Evolutionary conservation across 129 eudicot genomes (phyloP).

Genomic region (Gnaphalium uliginosum): DNA sequence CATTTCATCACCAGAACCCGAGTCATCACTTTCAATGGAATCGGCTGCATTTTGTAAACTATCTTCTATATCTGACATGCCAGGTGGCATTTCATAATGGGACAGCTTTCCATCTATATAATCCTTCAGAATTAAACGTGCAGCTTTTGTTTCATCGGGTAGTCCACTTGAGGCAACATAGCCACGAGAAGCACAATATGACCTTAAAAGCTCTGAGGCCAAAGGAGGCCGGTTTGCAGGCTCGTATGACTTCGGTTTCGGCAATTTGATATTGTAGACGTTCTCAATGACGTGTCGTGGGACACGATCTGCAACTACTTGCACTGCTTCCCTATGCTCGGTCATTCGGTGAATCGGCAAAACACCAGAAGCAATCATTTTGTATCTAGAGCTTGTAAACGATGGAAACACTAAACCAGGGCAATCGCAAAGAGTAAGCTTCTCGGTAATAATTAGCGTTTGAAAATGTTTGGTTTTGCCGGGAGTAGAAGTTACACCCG

Average conservation of each 20-base stretch:
- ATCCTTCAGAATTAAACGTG: conserved; percentile 83
- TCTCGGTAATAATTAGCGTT: conserved; percentile 73
- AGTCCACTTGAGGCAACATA: conserved; percentile 84
- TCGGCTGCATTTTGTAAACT: not conserved
- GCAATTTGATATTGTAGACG: conserved; percentile 70
- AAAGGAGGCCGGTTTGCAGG: conserved; percentile 68
- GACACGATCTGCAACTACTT: conserved; percentile 79
- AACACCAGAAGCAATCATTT: conserved; percentile 95
- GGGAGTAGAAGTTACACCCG: conserved; percentile 94
- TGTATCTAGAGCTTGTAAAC: conserved; percentile 90
- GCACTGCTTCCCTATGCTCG: conserved; percentile 83
- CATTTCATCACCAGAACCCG: conserved; percentile 26
- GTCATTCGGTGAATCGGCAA: conserved; percentile 87
- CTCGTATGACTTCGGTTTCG: conserved; percentile 87
- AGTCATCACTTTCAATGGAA: conserved; percentile 17
- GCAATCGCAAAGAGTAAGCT: conserved; percentile 86
- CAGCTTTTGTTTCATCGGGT: conserved; percentile 89
- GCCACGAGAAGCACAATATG: conserved; percentile 93
- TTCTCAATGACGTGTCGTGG: conserved; percentile 58
- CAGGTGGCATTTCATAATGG: conserved; percentile 90
- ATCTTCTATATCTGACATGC: conserved; percentile 35
- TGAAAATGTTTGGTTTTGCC: conserved; percentile 98
- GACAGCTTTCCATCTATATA: conserved; percentile 83
- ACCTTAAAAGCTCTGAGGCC: conserved; percentile 70
- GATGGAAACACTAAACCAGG: conserved; percentile 96